phyloP scores from a whole-genome alignment of 306 rosid genomes.

The Lathyrus sativus region DNA sequence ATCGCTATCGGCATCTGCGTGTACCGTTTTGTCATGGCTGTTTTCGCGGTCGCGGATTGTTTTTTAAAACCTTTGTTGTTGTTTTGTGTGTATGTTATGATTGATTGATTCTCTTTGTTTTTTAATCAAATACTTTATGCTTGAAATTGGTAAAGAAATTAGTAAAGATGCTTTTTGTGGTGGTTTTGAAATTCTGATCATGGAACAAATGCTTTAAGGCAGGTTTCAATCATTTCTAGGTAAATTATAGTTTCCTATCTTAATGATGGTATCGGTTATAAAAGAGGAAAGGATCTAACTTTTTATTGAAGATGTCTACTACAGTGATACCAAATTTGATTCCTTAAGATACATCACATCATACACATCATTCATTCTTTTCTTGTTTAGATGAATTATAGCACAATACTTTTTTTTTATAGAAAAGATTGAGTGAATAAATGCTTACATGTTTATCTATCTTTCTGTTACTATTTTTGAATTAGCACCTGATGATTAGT shows the following conservation, averaged over 20 bases:
- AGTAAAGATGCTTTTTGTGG: slow-evolving; percentile 28
- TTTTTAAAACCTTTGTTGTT: neutral
- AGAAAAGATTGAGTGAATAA: slow-evolving; percentile 19
- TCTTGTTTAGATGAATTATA: slow-evolving; percentile 11
- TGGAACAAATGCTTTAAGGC: neutral
- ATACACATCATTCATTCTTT: slow-evolving; percentile 7
- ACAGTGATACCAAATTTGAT: slow-evolving; percentile 20
- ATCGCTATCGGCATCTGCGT: too few species aligned
- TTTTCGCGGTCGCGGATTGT: too few species aligned
- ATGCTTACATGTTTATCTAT: slow-evolving; percentile 9
- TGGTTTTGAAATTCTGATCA: slow-evolving; percentile 30
- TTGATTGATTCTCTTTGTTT: slow-evolving; percentile 9
- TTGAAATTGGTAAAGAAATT: too few species aligned
- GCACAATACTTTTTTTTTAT: neutral
- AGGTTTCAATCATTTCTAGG: slow-evolving; percentile 28
- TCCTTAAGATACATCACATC: slow-evolving; percentile 12
- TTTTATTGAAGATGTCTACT: slow-evolving; percentile 22
- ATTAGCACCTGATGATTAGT: neutral
- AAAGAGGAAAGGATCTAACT: slow-evolving; percentile 10
- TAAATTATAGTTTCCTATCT: slow-evolving; percentile 16
- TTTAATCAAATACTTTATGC: slow-evolving; percentile 8
- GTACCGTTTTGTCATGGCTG: too few species aligned
- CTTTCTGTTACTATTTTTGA: neutral
- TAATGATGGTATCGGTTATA: neutral
- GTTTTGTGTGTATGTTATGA: neutral